Conservation (phyloP, 805 yeast genomes). For the Teunomyces panamensis region DNA sequence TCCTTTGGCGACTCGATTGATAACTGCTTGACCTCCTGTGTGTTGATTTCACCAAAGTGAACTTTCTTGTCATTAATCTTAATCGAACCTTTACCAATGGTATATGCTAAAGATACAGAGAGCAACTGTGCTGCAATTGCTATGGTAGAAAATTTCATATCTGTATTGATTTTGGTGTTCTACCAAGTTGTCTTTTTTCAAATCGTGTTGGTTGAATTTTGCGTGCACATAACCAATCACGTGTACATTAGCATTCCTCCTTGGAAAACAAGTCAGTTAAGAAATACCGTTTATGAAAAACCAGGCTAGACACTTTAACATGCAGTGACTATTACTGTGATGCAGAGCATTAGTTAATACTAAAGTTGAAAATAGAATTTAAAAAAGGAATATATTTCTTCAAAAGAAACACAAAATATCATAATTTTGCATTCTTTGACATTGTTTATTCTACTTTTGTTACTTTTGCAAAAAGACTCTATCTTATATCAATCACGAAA, state of each 20-base stretch:
- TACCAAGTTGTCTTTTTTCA: slow-evolving; percentile 1
- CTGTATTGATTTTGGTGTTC: slow-evolving; percentile 1
- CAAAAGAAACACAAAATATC: too few relatives aligned
- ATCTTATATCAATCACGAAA: too few relatives aligned
- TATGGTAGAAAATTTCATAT: slow-evolving; percentile 20
- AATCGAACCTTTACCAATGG: slow-evolving; percentile 29
- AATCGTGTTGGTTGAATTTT: not conserved
- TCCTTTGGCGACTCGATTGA: slow-evolving; percentile 31
- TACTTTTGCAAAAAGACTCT: too few relatives aligned
- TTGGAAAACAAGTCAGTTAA: not conserved
- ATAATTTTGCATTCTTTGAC: too few relatives aligned
- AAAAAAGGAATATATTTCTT: not conserved
- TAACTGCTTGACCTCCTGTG: slow-evolving; percentile 29
- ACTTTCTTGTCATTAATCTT: slow-evolving; percentile 21
- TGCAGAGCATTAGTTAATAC: not conserved
- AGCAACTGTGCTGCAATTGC: slow-evolving; percentile 17
- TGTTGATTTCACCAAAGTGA: slow-evolving; percentile 28
- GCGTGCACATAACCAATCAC: not conserved
- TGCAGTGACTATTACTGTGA: too few relatives aligned
- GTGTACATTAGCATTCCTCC: not conserved
- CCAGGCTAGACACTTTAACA: too few relatives aligned
- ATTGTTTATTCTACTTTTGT: too few relatives aligned
- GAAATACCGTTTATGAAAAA: too few relatives aligned
- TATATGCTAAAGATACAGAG: slow-evolving; percentile 23
- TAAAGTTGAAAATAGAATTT: not conserved